Percentiles rank a stretch among this genome's conserved stretches.
phyloP scores from a whole-genome alignment of 805 yeast species.

The Myxozyma neotropica region DNA sequence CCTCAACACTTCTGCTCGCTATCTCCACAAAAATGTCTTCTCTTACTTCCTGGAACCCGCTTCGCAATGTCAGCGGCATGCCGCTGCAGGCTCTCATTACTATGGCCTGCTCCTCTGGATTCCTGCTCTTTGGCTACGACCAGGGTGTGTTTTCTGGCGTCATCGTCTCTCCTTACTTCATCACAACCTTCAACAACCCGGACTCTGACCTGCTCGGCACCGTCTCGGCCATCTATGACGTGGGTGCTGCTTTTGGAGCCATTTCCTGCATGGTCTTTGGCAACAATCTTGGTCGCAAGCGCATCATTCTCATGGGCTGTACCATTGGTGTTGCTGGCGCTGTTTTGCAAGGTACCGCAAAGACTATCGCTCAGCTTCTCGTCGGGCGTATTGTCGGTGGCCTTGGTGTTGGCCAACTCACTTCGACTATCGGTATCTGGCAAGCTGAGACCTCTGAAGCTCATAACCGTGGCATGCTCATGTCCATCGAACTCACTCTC shows the following conservation, averaged over 20 bases:
- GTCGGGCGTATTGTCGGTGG: conserved; percentile 69
- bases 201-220: conserved; percentile 36
- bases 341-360: conserved; percentile 57
- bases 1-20: neutral
- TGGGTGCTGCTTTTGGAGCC: conserved; percentile 79
- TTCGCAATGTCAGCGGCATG: conserved; percentile 12
- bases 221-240: conserved; percentile 53
- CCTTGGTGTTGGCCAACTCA: conserved; percentile 73
- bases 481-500: conserved; percentile 69
- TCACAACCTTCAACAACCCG: conserved; percentile 25
- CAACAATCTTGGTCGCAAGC: conserved; percentile 67
- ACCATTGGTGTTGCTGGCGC: conserved; percentile 63
- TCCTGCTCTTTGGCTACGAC: conserved; percentile 43
- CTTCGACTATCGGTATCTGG: conserved; percentile 83
- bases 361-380: conserved; percentile 68
- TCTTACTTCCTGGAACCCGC: conserved; percentile 1
- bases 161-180: conserved; percentile 56
- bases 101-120: conserved; percentile 31
- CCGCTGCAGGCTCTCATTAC: conserved; percentile 17
- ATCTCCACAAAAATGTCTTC: neutral
- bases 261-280: conserved; percentile 63
- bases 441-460: conserved; percentile 75
- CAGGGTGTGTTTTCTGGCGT: conserved; percentile 52
- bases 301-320: conserved; percentile 59
- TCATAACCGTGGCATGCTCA: conserved; percentile 66